These are phyloP conservation scores for Miamiensis avidus DNA, from an alignment of 169 alveolate species.

Conservation along the genomic window DNA sequence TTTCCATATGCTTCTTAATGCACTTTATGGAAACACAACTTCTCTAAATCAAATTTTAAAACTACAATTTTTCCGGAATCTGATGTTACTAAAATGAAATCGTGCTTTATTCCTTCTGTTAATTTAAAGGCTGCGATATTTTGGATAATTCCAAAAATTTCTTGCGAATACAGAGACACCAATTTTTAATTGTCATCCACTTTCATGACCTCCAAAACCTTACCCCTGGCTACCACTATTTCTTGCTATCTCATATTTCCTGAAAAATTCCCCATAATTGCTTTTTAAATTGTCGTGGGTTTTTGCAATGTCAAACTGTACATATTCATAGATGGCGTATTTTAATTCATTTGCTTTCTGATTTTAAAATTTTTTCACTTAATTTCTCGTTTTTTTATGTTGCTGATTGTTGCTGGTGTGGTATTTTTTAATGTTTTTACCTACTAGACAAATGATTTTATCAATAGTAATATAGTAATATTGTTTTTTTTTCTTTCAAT, in stretches of 20 bases:
- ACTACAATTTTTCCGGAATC: slow-evolving; percentile 97
- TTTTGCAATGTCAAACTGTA: slow-evolving; percentile 96
- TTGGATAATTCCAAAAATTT: slow-evolving; percentile 95
- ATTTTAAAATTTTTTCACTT: too few relatives aligned
- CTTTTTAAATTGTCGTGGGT: slow-evolving; percentile 96
- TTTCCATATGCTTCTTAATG: slow-evolving; percentile 99
- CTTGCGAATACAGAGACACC: slow-evolving; percentile 79
- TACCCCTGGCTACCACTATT: slow-evolving; percentile 96
- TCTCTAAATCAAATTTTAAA: slow-evolving; percentile 88
- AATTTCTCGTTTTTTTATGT: too few relatives aligned
- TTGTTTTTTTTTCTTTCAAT: too few relatives aligned
- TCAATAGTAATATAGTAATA: too few relatives aligned
- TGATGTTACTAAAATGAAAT: slow-evolving; percentile 94
- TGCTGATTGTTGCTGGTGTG: too few relatives aligned
- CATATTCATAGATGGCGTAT: too few relatives aligned
- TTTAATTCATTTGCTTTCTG: too few relatives aligned
- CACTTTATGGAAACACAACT: slow-evolving; percentile 89
- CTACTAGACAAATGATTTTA: too few relatives aligned
- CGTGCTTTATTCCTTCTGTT: slow-evolving; percentile 76
- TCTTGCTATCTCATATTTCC: slow-evolving; percentile 96
- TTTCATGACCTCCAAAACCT: slow-evolving; percentile 92
- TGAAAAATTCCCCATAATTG: slow-evolving; percentile 97
- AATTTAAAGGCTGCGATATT: slow-evolving; percentile 93
- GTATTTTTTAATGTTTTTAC: too few relatives aligned
- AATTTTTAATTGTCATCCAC: slow-evolving; percentile 91